Conservation (phyloP, 2,329 filamentous ascomycete species). For the Sporothrix brunneoviolacea region DNA sequence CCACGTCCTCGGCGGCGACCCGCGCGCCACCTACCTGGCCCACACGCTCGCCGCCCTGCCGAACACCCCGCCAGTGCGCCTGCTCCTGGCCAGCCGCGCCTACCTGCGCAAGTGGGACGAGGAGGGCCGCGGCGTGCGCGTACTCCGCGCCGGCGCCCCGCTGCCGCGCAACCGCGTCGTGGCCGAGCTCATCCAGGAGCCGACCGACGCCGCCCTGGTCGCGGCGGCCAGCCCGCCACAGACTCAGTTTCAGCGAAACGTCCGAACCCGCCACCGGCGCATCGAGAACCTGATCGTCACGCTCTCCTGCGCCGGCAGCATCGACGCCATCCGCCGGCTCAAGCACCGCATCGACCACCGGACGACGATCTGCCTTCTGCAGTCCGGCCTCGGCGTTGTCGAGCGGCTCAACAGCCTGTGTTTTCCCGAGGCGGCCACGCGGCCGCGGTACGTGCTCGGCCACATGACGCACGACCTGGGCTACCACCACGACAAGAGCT, state of each 20-base stretch:
- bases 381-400: conserved; percentile 63
- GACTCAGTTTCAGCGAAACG: neutral
- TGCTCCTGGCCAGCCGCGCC: conserved; percentile 21
- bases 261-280: conserved; percentile 8
- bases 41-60: conserved; percentile 25
- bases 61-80: conserved; percentile 24
- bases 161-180: conserved; percentile 15
- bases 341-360: conserved; percentile 26
- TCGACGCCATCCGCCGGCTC: conserved; percentile 22
- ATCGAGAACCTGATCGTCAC: conserved; percentile 28
- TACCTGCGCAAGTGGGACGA: conserved; percentile 23
- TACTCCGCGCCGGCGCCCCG: conserved; percentile 4
- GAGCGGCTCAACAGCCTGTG: conserved; percentile 66
- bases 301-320: conserved; percentile 22
- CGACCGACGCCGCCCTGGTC: neutral
- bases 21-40: conserved; percentile 24
- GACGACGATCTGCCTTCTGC: conserved; percentile 30
- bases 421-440: conserved; percentile 57
- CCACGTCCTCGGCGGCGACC: conserved; percentile 24
- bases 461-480: conserved; percentile 45
- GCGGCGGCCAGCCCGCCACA: neutral
- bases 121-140: conserved; percentile 16
- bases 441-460: conserved; percentile 73
- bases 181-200: conserved; percentile 20
- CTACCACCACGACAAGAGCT: conserved; percentile 20